A percentile compares a stretch with the other conserved stretches of the same genome.
phyloP scores from a whole-genome alignment of 176 grass and related monocot genomes.

The Oropetium thomaeum region DNA sequence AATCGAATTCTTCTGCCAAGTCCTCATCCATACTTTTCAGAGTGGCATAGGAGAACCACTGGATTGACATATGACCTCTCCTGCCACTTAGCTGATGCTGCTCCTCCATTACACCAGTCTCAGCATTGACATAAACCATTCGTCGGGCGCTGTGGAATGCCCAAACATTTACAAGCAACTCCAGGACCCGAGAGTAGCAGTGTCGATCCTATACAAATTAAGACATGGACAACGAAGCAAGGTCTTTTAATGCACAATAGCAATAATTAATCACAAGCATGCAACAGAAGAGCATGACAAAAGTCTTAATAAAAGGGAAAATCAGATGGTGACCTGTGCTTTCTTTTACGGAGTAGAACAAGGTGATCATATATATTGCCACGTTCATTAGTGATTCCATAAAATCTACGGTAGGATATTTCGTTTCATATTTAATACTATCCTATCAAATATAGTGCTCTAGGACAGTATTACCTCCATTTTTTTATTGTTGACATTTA shows the following conservation, averaged over 20 bases:
- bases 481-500: too few species aligned
- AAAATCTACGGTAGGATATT: not conserved
- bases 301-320: not conserved
- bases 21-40: conserved; percentile 97
- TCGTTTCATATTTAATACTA: not conserved
- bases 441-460: not conserved
- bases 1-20: conserved; percentile 81
- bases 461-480: too few species aligned
- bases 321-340: not conserved
- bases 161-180: conserved; percentile 93
- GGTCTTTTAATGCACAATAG: not conserved
- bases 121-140: conserved; percentile 83
- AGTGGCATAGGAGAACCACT: conserved; percentile 67
- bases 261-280: conserved; percentile 11
- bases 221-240: conserved; percentile 16
- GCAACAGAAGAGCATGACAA: not conserved
- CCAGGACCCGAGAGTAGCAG: conserved; percentile 83
- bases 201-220: conserved; percentile 66
- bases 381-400: not conserved
- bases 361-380: not conserved
- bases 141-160: conserved; percentile 80
- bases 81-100: conserved; percentile 59
- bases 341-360: not conserved
- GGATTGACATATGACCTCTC: conserved; percentile 74
- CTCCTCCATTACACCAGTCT: conserved; percentile 88